Evolutionary conservation across 768 basidiomycete genomes (phyloP).

Genomic region (Kwoniella botswanensis): DNA sequence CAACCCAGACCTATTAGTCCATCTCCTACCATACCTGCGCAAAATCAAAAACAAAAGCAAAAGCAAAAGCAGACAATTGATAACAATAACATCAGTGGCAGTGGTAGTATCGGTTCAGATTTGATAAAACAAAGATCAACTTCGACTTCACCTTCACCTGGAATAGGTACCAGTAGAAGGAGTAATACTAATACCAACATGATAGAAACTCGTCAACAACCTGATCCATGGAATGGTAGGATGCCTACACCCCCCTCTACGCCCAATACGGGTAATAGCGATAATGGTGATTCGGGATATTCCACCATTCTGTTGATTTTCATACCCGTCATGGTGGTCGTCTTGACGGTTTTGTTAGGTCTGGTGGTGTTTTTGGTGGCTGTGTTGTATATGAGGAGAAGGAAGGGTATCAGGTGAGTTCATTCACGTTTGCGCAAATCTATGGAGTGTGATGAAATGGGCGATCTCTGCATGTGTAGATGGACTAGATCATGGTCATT

Average conservation of each 20-base stretch:
- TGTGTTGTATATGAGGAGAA: slow-evolving; percentile 71
- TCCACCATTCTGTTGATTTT: slow-evolving; percentile 63
- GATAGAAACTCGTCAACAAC: background rate
- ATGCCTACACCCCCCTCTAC: slow-evolving; percentile 1
- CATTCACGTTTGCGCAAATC: background rate
- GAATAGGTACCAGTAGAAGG: background rate
- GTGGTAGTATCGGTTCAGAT: background rate
- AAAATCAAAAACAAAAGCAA: background rate
- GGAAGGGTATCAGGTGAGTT: slow-evolving; percentile 52
- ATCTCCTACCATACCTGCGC: background rate
- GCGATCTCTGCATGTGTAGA: background rate
- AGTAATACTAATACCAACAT: background rate
- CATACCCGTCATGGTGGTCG: slow-evolving; percentile 89
- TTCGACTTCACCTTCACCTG: background rate
- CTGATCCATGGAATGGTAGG: slow-evolving; percentile 8
- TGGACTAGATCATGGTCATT: background rate
- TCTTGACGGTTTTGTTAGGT: slow-evolving; percentile 89
- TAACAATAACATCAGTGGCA: background rate
- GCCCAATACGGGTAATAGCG: background rate
- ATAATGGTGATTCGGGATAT: slow-evolving; percentile 17
- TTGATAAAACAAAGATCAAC: background rate
- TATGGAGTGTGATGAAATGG: background rate
- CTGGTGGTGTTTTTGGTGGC: slow-evolving; percentile 89
- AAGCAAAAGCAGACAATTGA: background rate
- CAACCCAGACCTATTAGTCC: background rate